Conservation (phyloP, 2,329 filamentous ascomycete species). For the Mollisiaceae sp. region DNA sequence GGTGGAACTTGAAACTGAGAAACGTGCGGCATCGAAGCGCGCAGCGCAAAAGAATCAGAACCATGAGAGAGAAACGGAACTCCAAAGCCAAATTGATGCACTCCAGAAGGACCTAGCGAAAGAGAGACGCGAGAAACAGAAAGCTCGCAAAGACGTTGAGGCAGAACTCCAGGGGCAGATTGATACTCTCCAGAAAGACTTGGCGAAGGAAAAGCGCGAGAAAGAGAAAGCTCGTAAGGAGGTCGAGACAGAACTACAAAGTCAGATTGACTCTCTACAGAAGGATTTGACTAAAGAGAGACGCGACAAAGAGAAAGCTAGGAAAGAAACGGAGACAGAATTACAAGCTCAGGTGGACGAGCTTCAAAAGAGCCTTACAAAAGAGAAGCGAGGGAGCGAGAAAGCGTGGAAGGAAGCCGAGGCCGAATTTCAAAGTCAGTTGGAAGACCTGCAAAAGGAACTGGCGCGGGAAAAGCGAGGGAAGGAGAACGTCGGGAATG, state of each 20-base stretch:
- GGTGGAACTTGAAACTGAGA: conserved; percentile 83
- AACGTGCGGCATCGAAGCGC: conserved; percentile 64
- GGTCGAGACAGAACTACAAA: conserved; percentile 40
- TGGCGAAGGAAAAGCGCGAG: conserved; percentile 45
- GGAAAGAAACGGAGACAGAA: conserved; percentile 42
- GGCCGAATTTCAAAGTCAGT: conserved; percentile 48
- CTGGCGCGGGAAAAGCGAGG: conserved; percentile 42
- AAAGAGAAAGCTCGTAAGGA: conserved; percentile 37
- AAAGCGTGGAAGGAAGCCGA: conserved; percentile 31
- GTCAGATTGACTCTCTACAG: conserved; percentile 41
- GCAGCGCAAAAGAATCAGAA: conserved; percentile 51
- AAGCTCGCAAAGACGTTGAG: conserved; percentile 30
- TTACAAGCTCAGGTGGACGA: conserved; percentile 49
- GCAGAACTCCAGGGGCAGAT: conserved; percentile 48
- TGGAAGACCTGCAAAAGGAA: conserved; percentile 46
- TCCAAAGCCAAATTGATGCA: conserved; percentile 49
- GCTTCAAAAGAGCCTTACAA: conserved; percentile 47
- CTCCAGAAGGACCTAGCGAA: conserved; percentile 48
- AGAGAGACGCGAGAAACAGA: conserved; percentile 45
- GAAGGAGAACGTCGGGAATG: conserved; percentile 32
- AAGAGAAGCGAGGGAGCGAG: conserved; percentile 44
- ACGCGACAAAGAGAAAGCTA: conserved; percentile 47
- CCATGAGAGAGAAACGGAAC: conserved; percentile 45
- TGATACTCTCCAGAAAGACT: conserved; percentile 46
- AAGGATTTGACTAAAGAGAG: conserved; percentile 47